These are phyloP conservation scores for Pleomassaria siparia DNA, from an alignment of 2,329 filamentous ascomycete species.

Conservation along the genomic window DNA sequence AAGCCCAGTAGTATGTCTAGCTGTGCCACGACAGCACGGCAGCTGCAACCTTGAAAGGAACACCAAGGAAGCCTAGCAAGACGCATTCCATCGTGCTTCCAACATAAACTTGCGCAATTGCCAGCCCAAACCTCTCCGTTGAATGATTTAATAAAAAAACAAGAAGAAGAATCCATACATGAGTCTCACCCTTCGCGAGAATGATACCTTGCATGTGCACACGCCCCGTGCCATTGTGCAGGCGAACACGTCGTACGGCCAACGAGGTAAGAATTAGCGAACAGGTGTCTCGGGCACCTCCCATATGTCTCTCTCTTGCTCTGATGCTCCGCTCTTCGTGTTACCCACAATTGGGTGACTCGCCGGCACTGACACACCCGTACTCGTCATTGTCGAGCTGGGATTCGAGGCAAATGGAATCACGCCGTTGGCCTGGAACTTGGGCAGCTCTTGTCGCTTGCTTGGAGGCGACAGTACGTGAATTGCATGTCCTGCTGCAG, in stretches of 20 bases:
- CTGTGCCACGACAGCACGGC: constrained; percentile 1
- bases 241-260: neutral
- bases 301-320: constrained; percentile 40
- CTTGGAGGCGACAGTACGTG: constrained; percentile 32
- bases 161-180: neutral
- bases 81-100: constrained; percentile 3
- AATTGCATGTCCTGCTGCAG: constrained; percentile 13
- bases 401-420: constrained; percentile 37
- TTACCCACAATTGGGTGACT: neutral
- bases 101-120: constrained; percentile 5
- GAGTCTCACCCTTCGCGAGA: neutral
- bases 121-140: neutral
- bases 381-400: constrained; percentile 34
- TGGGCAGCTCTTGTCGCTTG: constrained; percentile 49
- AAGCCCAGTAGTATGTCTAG: no score
- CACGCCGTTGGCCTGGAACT: constrained; percentile 48
- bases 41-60: neutral
- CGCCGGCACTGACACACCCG: constrained; percentile 16
- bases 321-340: constrained; percentile 8
- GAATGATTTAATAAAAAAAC: neutral
- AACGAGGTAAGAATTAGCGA: constrained; percentile 13
- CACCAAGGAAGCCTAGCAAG: neutral
- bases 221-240: constrained; percentile 1
- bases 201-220: no score
- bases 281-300: constrained; percentile 50